Evolutionary conservation across 805 yeast species (phyloP).

Genomic region (Saccharomyces eubayanus): DNA sequence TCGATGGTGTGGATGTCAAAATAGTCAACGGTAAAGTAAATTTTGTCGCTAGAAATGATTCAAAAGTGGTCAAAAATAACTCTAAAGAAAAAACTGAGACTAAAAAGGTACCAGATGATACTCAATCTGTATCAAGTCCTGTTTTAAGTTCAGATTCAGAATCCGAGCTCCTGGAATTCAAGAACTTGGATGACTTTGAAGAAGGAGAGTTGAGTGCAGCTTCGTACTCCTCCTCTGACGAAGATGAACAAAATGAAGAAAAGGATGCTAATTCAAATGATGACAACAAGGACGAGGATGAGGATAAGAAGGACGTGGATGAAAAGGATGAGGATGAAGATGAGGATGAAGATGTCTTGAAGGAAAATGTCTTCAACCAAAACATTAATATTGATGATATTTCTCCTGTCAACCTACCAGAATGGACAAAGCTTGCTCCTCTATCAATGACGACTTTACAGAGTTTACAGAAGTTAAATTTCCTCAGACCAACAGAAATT

Average conservation of each 20-base stretch:
- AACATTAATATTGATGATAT: slow-evolving; percentile 21
- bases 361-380: slow-evolving; percentile 22
- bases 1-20: slow-evolving; percentile 85
- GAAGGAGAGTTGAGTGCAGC: slow-evolving; percentile 26
- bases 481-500: slow-evolving; percentile 71
- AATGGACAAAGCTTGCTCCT: slow-evolving; percentile 41
- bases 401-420: slow-evolving; percentile 43
- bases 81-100: slow-evolving; percentile 15
- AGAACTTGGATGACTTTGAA: slow-evolving; percentile 26
- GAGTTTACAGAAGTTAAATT: slow-evolving; percentile 53
- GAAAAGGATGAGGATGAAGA: slow-evolving; percentile 11
- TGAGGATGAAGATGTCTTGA: slow-evolving; percentile 16
- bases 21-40: slow-evolving; percentile 59
- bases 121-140: slow-evolving; percentile 6
- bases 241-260: slow-evolving; percentile 16
- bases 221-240: slow-evolving; percentile 16
- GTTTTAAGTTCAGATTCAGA: background rate
- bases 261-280: slow-evolving; percentile 9
- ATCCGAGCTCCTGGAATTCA: slow-evolving; percentile 23
- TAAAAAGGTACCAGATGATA: slow-evolving; percentile 6
- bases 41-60: slow-evolving; percentile 37
- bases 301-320: too few species aligned
- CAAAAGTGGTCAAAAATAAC: slow-evolving; percentile 9
- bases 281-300: slow-evolving; percentile 7
- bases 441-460: slow-evolving; percentile 50